Percentiles rank a stretch among this genome's conserved stretches.
phyloP scores from a whole-genome alignment of 2,329 filamentous ascomycete genomes.

The Trichoderma guizhouense region DNA sequence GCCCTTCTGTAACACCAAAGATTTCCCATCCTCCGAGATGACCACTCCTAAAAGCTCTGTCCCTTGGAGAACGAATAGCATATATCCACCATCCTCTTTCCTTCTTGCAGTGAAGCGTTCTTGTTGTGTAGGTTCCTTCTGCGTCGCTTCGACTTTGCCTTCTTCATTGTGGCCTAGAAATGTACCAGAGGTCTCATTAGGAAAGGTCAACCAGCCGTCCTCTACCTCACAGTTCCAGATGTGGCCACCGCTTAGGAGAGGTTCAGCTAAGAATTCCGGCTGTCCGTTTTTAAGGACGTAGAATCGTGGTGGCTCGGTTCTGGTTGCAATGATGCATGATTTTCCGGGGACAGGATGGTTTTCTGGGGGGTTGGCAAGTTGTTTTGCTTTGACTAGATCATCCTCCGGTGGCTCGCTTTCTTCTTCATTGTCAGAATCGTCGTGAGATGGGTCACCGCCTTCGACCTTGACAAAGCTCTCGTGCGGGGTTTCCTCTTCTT shows the following conservation, averaged over 20 bases:
- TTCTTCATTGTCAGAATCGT: neutral
- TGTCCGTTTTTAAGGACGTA: no score
- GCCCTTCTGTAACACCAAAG: neutral
- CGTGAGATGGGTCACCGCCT: neutral
- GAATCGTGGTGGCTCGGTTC: neutral
- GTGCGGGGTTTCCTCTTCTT: no score
- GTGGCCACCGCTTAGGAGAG: neutral
- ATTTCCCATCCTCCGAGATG: neutral
- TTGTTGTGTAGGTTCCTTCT: neutral
- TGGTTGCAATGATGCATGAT: neutral
- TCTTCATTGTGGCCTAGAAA: neutral
- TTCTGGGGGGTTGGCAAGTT: neutral
- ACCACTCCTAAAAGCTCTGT: rapidly evolving
- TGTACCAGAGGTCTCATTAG: neutral
- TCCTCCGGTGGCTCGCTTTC: neutral
- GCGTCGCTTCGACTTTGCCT: neutral
- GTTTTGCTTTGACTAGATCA: neutral
- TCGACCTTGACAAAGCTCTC: no score
- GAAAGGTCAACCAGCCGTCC: neutral
- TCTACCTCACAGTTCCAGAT: neutral
- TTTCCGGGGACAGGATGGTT: neutral
- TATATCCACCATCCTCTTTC: neutral
- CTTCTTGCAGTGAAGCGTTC: rapidly evolving
- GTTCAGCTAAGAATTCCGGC: no score
- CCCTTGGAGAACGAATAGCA: neutral